Percentiles rank a stretch among this genome's conserved stretches.
These are phyloP conservation scores for Ophiostoma perfectum DNA, from an alignment of 2,329 filamentous ascomycete genomes.

Conservation along the genomic window DNA sequence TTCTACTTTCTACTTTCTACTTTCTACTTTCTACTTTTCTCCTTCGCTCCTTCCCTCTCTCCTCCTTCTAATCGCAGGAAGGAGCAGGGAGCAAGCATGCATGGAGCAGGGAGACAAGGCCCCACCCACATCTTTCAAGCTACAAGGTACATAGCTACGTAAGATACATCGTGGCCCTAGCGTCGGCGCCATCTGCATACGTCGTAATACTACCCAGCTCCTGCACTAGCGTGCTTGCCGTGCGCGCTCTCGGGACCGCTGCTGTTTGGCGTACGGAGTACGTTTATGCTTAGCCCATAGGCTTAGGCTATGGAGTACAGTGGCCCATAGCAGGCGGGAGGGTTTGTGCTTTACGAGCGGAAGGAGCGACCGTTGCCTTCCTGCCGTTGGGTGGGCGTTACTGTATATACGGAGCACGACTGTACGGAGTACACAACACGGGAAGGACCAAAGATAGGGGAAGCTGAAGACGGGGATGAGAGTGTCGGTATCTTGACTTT, in stretches of 20 bases:
- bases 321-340: neutral
- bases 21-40: neutral
- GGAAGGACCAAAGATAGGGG: neutral
- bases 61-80: neutral
- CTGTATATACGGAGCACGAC: neutral
- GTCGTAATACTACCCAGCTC: neutral
- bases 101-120: neutral
- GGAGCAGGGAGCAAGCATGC: neutral
- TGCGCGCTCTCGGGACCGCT: slow-evolving; percentile 19
- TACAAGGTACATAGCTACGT: neutral
- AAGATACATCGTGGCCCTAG: neutral
- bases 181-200: slow-evolving; percentile 13
- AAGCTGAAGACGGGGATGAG: neutral
- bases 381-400: neutral
- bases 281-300: neutral
- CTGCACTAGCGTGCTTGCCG: slow-evolving; percentile 20
- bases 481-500: too few relatives aligned
- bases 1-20: neutral
- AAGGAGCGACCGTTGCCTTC: slow-evolving; percentile 3
- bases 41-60: neutral
- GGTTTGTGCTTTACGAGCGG: neutral
- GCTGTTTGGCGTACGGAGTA: neutral
- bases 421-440: neutral
- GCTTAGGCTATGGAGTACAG: too few relatives aligned
- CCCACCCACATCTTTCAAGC: neutral